A percentile compares a stretch with the other conserved stretches of the same genome.
phyloP scores from a whole-genome alignment of 2,329 filamentous ascomycete genomes.

The Neonectria ditissima region DNA sequence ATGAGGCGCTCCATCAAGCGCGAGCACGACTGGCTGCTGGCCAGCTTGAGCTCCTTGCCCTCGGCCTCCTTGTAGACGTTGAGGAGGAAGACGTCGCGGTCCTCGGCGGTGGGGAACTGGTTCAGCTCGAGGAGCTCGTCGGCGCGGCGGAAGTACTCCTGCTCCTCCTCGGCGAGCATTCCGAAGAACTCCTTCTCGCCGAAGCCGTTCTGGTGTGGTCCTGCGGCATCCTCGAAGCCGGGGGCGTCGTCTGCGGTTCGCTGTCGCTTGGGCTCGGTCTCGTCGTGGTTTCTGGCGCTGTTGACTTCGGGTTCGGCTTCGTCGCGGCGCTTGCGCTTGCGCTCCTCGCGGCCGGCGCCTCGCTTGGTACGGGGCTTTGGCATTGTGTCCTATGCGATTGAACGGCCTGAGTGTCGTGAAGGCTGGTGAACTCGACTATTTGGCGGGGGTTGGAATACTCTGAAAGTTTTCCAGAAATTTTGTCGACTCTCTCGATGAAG shows the following conservation, averaged over 20 bases:
- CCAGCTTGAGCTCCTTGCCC: constrained; percentile 95
- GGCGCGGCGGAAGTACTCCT: constrained; percentile 93
- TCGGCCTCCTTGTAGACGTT: constrained; percentile 88
- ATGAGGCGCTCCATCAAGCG: constrained; percentile 93
- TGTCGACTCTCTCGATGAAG: not conserved
- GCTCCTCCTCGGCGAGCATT: constrained; percentile 90
- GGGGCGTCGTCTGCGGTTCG: constrained; percentile 39
- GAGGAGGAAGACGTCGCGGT: constrained; percentile 77
- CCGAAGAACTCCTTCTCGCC: constrained; percentile 86
- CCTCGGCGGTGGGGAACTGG: constrained; percentile 82
- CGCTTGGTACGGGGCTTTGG: constrained; percentile 59
- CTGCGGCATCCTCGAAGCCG: constrained; percentile 41
- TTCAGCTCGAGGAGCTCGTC: constrained; percentile 92
- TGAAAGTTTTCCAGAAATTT: constrained; percentile 38
- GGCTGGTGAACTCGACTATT: constrained; percentile 22
- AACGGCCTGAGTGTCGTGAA: constrained; percentile 10
- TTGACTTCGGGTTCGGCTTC: constrained; percentile 38
- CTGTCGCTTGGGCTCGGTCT: constrained; percentile 42
- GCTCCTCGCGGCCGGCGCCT: constrained; percentile 53
- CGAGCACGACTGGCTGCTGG: constrained; percentile 95
- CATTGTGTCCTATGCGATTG: constrained; percentile 47
- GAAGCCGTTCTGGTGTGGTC: constrained; percentile 41
- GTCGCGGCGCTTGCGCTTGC: constrained; percentile 55
- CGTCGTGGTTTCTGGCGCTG: constrained; percentile 16
- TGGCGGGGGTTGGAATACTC: constrained; percentile 32